A percentile compares a stretch with the other conserved stretches of the same genome.
phyloP scores from a whole-genome alignment of 2,329 filamentous ascomycete genomes.

The Venturiaceae sp. region DNA sequence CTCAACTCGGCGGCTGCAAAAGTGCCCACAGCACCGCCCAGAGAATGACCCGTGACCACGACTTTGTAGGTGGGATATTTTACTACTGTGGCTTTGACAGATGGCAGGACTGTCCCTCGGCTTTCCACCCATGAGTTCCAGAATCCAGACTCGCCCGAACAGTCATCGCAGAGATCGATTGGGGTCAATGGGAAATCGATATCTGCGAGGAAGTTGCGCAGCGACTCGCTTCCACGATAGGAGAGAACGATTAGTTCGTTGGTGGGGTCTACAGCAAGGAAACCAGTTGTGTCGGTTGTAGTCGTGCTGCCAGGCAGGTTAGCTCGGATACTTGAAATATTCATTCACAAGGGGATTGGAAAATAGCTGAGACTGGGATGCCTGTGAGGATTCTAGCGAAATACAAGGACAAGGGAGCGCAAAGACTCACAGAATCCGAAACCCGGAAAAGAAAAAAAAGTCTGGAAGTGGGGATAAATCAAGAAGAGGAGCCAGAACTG shows the following conservation, averaged over 20 bases:
- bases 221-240: slow-evolving; percentile 48
- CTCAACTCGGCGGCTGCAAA: slow-evolving; percentile 50
- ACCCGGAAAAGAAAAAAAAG: background rate
- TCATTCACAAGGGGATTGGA: too few relatives aligned
- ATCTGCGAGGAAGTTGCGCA: slow-evolving; percentile 55
- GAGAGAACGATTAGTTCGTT: slow-evolving; percentile 48
- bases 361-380: too few relatives aligned
- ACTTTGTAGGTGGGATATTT: slow-evolving; percentile 44
- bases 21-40: slow-evolving; percentile 56
- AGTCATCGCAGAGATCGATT: slow-evolving; percentile 34
- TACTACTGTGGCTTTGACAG: slow-evolving; percentile 33
- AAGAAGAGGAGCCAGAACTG: background rate
- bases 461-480: background rate
- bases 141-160: slow-evolving; percentile 50
- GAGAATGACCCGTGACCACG: slow-evolving; percentile 58
- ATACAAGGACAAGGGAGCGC: too few relatives aligned
- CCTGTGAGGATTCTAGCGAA: too few relatives aligned
- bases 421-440: too few relatives aligned
- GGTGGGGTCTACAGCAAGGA: slow-evolving; percentile 35
- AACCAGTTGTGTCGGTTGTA: slow-evolving; percentile 35
- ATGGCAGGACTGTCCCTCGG: slow-evolving; percentile 27
- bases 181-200: slow-evolving; percentile 31
- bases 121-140: slow-evolving; percentile 49
- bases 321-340: background rate
- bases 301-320: slow-evolving; percentile 15